A percentile compares a stretch with the other conserved stretches of the same genome.
Conservation (phyloP, 768 basidiomycete genomes). For the Kondoa malvinella region DNA sequence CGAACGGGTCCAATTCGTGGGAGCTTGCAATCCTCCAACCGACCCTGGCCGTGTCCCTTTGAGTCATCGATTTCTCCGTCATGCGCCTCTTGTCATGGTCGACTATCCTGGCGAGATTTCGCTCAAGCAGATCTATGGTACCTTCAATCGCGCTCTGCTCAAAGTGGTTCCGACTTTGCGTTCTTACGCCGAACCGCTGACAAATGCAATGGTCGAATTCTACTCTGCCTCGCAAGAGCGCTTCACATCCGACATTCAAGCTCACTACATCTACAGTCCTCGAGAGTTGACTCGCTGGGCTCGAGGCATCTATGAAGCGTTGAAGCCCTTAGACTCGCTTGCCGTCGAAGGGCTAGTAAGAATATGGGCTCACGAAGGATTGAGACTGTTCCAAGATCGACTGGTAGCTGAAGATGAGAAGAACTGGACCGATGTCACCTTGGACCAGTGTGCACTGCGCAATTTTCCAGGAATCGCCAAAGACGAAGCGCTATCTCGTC, state of each 20-base stretch:
- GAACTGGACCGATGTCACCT: conserved; percentile 82
- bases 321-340: conserved; percentile 79
- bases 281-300: conserved; percentile 97
- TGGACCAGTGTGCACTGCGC: conserved; percentile 62
- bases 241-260: conserved; percentile 93
- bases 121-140: conserved; percentile 94
- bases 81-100: conserved; percentile 95
- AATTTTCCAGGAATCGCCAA: conserved; percentile 87
- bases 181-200: conserved; percentile 81
- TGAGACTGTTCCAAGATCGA: conserved; percentile 94
- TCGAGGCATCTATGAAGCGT: conserved; percentile 90
- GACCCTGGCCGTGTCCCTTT: conserved; percentile 98
- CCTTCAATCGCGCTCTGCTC: conserved; percentile 86
- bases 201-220: conserved; percentile 91
- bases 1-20: conserved; percentile 98
- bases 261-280: conserved; percentile 96
- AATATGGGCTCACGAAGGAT: conserved; percentile 93
- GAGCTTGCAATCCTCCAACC: conserved; percentile 96
- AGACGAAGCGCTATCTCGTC: conserved; percentile 67
- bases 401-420: conserved; percentile 84
- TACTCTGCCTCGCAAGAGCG: conserved; percentile 83
- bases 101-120: conserved; percentile 97
- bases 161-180: conserved; percentile 89
- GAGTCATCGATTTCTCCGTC: conserved; percentile 88
- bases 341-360: conserved; percentile 88